Evolutionary conservation across 1,139 yeast genomes (phyloP).

Genomic region (Blastobotrys apis): DNA sequence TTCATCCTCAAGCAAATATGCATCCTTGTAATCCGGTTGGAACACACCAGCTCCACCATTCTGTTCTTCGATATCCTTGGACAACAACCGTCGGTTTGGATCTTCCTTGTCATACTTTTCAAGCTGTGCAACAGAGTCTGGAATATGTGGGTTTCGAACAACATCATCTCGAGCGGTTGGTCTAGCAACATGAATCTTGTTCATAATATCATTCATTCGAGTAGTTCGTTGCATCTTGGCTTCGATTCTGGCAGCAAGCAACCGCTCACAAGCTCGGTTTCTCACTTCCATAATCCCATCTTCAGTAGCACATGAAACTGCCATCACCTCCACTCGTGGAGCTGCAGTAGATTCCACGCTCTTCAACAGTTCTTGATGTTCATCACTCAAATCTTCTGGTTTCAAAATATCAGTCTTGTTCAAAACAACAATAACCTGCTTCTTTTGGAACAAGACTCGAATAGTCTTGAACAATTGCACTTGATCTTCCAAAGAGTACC

Average conservation of each 20-base stretch:
- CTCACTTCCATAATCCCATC: constrained; percentile 95
- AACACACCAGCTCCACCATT: constrained; percentile 99
- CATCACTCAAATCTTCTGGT: constrained; percentile 76
- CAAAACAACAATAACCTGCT: constrained; percentile 90
- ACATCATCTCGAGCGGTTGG: constrained; percentile 88
- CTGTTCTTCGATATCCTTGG: constrained; percentile 85
- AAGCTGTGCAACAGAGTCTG: constrained; percentile 61
- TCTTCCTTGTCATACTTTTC: constrained; percentile 73
- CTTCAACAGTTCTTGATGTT: constrained; percentile 66
- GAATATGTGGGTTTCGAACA: constrained; percentile 74
- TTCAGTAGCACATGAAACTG: constrained; percentile 89
- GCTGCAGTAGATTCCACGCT: constrained; percentile 37
- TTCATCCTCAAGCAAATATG: constrained; percentile 86
- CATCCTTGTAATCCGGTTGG: constrained; percentile 88
- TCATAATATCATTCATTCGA: constrained; percentile 81
- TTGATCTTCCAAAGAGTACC: constrained; percentile 95
- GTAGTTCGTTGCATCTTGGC: constrained; percentile 93
- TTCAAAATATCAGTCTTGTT: constrained; percentile 89
- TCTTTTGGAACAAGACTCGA: constrained; percentile 95
- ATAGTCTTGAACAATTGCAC: constrained; percentile 94
- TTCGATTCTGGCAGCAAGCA: constrained; percentile 92
- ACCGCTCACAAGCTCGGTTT: constrained; percentile 94
- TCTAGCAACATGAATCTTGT: constrained; percentile 90
- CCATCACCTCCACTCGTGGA: constrained; percentile 87
- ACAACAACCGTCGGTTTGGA: constrained; percentile 76